Base-by-base conservation (phyloP, 768 basidiomycete genomes). In the Mycena vitilis region DNA sequence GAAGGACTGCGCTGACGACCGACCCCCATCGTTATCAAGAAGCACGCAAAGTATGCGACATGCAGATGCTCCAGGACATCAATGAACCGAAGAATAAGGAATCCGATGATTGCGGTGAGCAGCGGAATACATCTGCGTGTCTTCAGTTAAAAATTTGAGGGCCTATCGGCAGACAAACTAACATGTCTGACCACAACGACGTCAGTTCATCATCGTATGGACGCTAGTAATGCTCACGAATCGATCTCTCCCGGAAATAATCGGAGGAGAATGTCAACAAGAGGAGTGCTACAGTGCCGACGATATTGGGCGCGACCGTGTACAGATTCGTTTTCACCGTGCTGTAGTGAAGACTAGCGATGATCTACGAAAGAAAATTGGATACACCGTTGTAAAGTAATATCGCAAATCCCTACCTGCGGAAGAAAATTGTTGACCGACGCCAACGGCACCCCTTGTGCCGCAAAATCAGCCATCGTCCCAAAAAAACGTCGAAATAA, bases 391-490 rank as follows among this genome's bases (percentile, higher is more conserved):
- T 83, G 30, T 83, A 82, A 82, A 40, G 84, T 84, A 52, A 57
- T 30, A 53, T 6, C 25, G 45, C 16, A 16, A 20, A 6, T 2
- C 9, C 42, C 48, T n/a, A 68, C 70, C 61, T 87, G 85, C 0
- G 84, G 85, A 16, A 88, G 77, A 73, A 86, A 87, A 68, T 86
- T 86, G 73, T 86, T 85, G 62, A 86, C 86, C n/a, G 83, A 84
- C 2, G 84, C 83, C 10, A 84, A 75, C 2, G 85, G 85, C 8
- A 87, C 85, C 12, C 85, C 83, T 71, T 23, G 9, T 3, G 20
- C 20, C n/a, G 20, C 22, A 45, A 37, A 34, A 40, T 64, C 18
- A 54, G 37, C 7, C 61, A 62, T n/a, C 16, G n/a, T 10, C 36
- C 30, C 48, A 11, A 40, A 3, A 15, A 10, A 34, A 36, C 16